Base-by-base conservation (phyloP, 345 rosid genomes). In the Chamaenerion angustifolium region DNA sequence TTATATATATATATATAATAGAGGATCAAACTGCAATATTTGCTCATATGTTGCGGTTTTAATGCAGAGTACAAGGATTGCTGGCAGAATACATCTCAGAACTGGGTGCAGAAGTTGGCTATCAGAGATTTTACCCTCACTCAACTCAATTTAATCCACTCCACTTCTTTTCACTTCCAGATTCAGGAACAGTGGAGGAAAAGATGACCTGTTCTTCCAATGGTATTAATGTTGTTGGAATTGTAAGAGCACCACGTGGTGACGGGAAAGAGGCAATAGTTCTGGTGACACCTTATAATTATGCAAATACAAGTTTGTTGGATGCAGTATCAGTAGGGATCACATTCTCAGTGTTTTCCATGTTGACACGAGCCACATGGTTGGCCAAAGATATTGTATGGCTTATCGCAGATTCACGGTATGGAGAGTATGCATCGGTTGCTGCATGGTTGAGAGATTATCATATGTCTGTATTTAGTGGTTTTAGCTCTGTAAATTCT, bases 261-360 rank as follows among this genome's bases (percentile, higher is more conserved):
- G 98, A 92, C 45, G 95, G 98, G 48, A 92, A 84, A 59, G 96
- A 92, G 74, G 76, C 92, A 71, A 80, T 92, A 49, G 95, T 87
- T 37, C 68, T 92, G 77, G 95, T 82, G 52, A 87, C 98, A 45
- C 96, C 95, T 48, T 92, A 73, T 68, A 71, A 80, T 57, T 70
- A 64, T 66, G 27, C 49, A 43, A 80, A 65, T 64, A 79, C 68
- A 66, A 73, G 72, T 55, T 48, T 48, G 14, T 59, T 56, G 17
- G 88, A 78, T 56, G 62, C 65, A 49, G 60, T 84, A 60, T 80
- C 98, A 59, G 48, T 82, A 52, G 89, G 90, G 56, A 65, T 81
- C 55, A 77, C 71, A 6, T 80, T 72, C 60, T 64, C 93, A 0
- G 78, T 84, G 6, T 82, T 92, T 70, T 87, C 95, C 45, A 77